phyloP scores from a whole-genome alignment of 805 yeast genomes.

The Lipomyces yamadae region DNA sequence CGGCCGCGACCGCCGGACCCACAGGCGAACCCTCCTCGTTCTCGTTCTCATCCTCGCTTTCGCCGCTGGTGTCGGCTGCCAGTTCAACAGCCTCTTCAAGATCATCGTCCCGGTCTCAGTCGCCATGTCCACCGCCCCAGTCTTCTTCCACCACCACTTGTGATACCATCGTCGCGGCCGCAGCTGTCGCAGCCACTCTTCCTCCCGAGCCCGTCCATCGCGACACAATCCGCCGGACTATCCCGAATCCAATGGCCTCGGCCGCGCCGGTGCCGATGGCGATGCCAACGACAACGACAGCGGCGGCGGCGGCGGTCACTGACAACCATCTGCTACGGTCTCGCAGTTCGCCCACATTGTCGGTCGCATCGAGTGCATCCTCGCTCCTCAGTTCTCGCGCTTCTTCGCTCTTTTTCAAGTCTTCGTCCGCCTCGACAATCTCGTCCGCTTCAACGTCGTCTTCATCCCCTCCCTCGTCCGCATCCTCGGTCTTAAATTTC shows the following conservation, averaged over 20 bases:
- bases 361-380: slow-evolving; percentile 8
- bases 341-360: slow-evolving; percentile 17
- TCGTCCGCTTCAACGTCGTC: slow-evolving; percentile 18
- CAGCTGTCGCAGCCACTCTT: too few relatives aligned
- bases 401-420: slow-evolving; percentile 16
- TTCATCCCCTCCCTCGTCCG: slow-evolving; percentile 27
- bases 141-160: neutral
- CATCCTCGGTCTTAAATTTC: slow-evolving; percentile 25
- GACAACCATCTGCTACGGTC: slow-evolving; percentile 12
- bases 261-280: neutral
- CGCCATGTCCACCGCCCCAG: slow-evolving; percentile 6
- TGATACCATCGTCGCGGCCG: neutral
- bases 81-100: slow-evolving; percentile 3
- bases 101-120: slow-evolving; percentile 8
- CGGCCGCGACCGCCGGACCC: neutral
- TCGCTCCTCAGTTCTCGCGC: slow-evolving; percentile 4
- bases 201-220: slow-evolving; percentile 7
- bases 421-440: slow-evolving; percentile 19
- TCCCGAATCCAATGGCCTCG: neutral
- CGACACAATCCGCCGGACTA: slow-evolving; percentile 8
- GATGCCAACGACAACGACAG: neutral
- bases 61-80: neutral
- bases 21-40: neutral
- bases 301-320: neutral
- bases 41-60: neutral